Base-by-base conservation (phyloP, 805 yeast genomes). In the Metschnikowia similis region DNA sequence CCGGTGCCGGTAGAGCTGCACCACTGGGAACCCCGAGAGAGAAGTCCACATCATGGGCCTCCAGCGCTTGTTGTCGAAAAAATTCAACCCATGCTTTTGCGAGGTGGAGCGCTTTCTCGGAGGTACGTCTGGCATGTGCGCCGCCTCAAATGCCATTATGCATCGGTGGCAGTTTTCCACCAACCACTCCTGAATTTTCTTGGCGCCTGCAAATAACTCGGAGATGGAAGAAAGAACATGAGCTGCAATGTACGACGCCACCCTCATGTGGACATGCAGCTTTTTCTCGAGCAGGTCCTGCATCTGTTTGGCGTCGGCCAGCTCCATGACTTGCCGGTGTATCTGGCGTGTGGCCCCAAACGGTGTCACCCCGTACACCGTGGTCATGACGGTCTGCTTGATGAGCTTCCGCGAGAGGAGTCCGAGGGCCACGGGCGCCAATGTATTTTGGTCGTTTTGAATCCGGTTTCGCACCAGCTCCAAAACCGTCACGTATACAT, bases 341-440 rank as follows among this genome's bases (percentile, higher is more conserved):
- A 74, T 62, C 54, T 74, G 78, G 8, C 47, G 44, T 1, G 61
- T 50, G 1, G 72, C 77, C 0, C 78, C 78, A 55, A 46, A 66
- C 1, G 43, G 35, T 0, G 77, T 73, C 2, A 74, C 77, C 0
- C 78, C 77, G 53, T 74, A 74, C 0, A 74, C 78, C 4, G 72
- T 67, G 6, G 78, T 74, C 78, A 74, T 74, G 5, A 72, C 70
- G 1, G 77, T 72, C 45, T 71, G 70, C 54, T 74, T 74, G 37
- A 74, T 60, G 21, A 72, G 53, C 43, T 67, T 70, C 8, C 78
- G 55, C 7, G 56, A 48, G 9, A 71, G 49, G 8, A 69, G 26
- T 1, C 53, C 49, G 3, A 51, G 21, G 0, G 65, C 59, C 31
- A 45, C 11, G 6, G 46, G 17, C 0, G 66, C 67, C 21, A 53